Base-by-base conservation (phyloP, 2,329 filamentous ascomycete species). In the Aspergillus cejpii region DNA sequence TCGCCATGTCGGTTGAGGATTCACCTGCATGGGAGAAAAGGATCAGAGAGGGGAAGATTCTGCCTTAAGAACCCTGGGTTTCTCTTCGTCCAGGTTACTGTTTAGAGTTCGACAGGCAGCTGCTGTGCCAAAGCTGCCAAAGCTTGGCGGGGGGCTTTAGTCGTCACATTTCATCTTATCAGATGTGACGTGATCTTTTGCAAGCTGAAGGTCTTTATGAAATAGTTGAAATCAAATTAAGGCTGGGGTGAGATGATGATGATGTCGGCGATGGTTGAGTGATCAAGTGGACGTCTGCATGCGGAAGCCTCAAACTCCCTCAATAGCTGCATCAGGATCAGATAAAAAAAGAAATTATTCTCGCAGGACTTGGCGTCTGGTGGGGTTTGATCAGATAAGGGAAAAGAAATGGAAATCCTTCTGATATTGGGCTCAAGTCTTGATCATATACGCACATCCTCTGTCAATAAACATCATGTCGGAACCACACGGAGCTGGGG, bases 91-190 rank as follows among this genome's bases (percentile, higher is more conserved):
- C n/a, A n/a, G n/a, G n/a, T n/a, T n/a, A n/a, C n/a, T n/a, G n/a
- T n/a, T 4, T 31, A 31, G 28, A 31, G 28, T 31, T 31, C 17
- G 14, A 15, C 28, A 3, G 17, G 28, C 28, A 8, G 23, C 23
- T 24, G 23, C 23, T 24, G 23, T 5, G 23, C 23, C 23, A 24
- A 24, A 24, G 8, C 7, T 34, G 31, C 31, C 31, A 34, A 34
- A 17, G 31, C 31, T 34, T 34, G 31, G 31, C 31, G 31, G 8
- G 23, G 23, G 10, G 5, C 17, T 34, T 34, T 34, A 19, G 31
- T 34, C 31, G 17, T n/a, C 17, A 5, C 2, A 17, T 2, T n/a
- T 29, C 39, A 46, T 46, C 44, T 46, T 42, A 39, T 46, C 39
- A 31, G 44, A 46, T 46, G 44, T 24, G 15, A 23, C 15, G 5